Evolutionary conservation across 1,284 basidiomycete genomes (phyloP).

Genomic region (Megacollybia platyphylla): DNA sequence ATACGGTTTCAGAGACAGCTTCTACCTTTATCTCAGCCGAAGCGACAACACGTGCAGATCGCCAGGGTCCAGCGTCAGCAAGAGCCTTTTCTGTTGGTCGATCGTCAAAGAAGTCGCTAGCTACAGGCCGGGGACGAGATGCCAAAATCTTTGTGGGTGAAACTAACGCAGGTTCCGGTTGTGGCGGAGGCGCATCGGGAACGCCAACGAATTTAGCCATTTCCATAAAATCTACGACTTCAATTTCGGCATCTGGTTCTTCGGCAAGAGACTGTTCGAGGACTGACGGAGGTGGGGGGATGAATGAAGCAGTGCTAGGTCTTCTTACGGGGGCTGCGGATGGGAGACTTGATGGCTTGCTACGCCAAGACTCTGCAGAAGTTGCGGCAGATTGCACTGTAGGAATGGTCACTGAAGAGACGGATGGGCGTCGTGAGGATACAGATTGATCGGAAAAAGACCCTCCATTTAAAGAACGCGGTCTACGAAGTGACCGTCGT

Average conservation of each 20-base stretch:
- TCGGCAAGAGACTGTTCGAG: slow-evolving; percentile 35
- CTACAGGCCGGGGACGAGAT: slow-evolving; percentile 30
- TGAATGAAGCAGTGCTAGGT: slow-evolving; percentile 12
- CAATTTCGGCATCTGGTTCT: slow-evolving; percentile 44
- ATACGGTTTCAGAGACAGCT: neutral
- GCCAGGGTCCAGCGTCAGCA: slow-evolving; percentile 1
- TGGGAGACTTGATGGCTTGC: slow-evolving; percentile 20
- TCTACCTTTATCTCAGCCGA: neutral
- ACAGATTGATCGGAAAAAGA: slow-evolving; percentile 15
- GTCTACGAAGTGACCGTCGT: slow-evolving; percentile 3
- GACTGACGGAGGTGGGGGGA: slow-evolving; percentile 22
- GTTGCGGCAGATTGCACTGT: slow-evolving; percentile 10
- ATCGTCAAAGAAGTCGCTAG: slow-evolving; percentile 61
- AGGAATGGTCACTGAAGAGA: slow-evolving; percentile 1
- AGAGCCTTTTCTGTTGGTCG: slow-evolving; percentile 10
- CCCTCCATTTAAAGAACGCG: neutral
- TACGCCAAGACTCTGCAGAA: slow-evolving; percentile 50
- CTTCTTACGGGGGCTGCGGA: slow-evolving; percentile 5
- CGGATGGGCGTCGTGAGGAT: slow-evolving; percentile 13
- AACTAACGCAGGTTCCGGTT: slow-evolving; percentile 4
- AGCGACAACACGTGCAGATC: neutral
- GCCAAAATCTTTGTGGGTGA: slow-evolving; percentile 7
- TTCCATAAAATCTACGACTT: slow-evolving; percentile 68
- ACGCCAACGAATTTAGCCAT: slow-evolving; percentile 53
- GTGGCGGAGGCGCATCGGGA: slow-evolving; percentile 13